phyloP scores from a whole-genome alignment of 208 protist species.

The Acanthamoeba castellanii region DNA sequence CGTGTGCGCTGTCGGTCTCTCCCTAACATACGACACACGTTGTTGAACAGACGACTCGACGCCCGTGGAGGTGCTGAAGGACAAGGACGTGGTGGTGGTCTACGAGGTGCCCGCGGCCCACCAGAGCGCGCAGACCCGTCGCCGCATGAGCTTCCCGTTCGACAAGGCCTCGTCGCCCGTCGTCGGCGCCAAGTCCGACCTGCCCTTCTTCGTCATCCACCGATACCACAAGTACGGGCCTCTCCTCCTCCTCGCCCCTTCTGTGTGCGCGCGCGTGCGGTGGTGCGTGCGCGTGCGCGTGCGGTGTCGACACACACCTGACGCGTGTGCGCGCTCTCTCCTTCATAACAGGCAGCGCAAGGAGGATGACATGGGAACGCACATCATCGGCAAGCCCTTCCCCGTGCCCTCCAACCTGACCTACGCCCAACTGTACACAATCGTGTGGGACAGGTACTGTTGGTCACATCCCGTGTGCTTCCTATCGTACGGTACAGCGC shows the following conservation, averaged over 20 bases:
- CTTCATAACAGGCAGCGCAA: neutral
- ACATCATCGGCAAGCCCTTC: constrained; percentile 41
- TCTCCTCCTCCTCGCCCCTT: neutral
- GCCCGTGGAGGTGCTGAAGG: constrained; percentile 11
- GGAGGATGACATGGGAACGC: neutral
- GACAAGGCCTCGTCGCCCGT: constrained; percentile 20
- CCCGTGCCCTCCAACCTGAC: constrained; percentile 4
- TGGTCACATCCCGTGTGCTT: too few species aligned
- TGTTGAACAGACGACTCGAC: neutral
- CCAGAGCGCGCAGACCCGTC: neutral
- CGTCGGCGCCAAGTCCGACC: neutral
- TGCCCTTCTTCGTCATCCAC: constrained; percentile 14
- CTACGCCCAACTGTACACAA: constrained; percentile 44
- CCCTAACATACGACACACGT: too few species aligned
- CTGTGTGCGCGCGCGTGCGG: too few species aligned
- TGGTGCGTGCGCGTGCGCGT: too few species aligned
- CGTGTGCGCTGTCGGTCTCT: too few species aligned
- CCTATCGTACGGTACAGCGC: too few species aligned
- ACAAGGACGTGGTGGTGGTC: constrained; percentile 25
- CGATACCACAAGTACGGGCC: constrained; percentile 13
- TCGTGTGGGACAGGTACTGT: constrained; percentile 5
- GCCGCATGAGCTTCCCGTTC: constrained; percentile 46
- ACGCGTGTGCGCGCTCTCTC: neutral
- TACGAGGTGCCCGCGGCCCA: constrained; percentile 45
- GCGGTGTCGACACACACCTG: neutral